These are phyloP conservation scores for Marasmius tenuissimus DNA, from an alignment of 1,284 basidiomycete genomes.

Conservation along the genomic window DNA sequence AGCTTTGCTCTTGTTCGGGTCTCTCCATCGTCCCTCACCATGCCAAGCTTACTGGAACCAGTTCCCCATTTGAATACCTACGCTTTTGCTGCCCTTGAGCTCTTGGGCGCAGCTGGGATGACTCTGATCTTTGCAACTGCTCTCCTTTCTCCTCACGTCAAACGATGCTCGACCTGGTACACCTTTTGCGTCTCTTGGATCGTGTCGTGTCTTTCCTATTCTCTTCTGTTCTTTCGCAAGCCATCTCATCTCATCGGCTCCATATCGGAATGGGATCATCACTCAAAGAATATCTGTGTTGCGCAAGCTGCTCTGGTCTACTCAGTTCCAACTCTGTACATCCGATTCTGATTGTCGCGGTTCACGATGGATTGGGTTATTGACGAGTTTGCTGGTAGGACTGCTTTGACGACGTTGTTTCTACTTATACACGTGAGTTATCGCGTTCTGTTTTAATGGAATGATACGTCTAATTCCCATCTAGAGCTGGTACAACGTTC, in stretches of 20 bases:
- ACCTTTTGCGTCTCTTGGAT: constrained; percentile 30
- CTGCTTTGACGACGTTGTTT: constrained; percentile 22
- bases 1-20: too few species aligned
- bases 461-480: constrained; percentile 23
- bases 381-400: constrained; percentile 13
- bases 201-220: constrained; percentile 27
- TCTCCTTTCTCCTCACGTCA: constrained; percentile 20
- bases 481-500: constrained; percentile 20
- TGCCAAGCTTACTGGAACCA: too few species aligned
- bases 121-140: constrained; percentile 25
- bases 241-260: constrained; percentile 17
- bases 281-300: constrained; percentile 18
- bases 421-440: constrained; percentile 20
- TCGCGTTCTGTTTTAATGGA: constrained; percentile 16
- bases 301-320: constrained; percentile 26
- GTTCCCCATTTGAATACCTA: background rate
- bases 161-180: constrained; percentile 30
- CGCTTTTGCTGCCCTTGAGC: constrained; percentile 26
- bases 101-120: constrained; percentile 25
- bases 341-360: background rate
- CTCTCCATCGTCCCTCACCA: too few species aligned
- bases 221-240: constrained; percentile 20
- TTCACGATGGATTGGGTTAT: background rate
- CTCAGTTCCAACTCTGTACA: constrained; percentile 25
- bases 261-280: background rate